These are phyloP conservation scores for Candida nonsorbophila DNA, from an alignment of 805 yeast genomes.

Conservation along the genomic window DNA sequence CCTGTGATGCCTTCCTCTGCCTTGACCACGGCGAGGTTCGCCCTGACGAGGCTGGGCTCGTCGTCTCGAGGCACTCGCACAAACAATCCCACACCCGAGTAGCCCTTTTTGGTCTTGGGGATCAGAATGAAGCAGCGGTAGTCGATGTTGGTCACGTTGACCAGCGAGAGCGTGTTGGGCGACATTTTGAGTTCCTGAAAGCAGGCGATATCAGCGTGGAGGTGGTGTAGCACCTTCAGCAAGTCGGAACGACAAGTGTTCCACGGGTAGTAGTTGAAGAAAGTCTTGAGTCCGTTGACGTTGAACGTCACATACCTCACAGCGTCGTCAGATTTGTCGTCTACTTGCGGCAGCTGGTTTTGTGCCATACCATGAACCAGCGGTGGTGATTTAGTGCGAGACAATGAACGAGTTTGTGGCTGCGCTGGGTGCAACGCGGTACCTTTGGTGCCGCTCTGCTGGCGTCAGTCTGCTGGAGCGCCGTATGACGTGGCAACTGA, in stretches of 20 bases:
- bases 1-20: conserved; percentile 96
- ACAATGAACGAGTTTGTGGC: neutral
- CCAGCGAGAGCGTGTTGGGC: conserved; percentile 14
- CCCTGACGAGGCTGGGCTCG: conserved; percentile 32
- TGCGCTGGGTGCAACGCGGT: neutral
- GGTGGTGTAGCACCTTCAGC: conserved; percentile 41
- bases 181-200: conserved; percentile 78
- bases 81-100: conserved; percentile 88
- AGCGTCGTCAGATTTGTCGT: conserved; percentile 4
- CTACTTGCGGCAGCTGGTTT: no score
- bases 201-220: conserved; percentile 74
- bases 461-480: no score
- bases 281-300: conserved; percentile 77
- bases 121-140: conserved; percentile 65
- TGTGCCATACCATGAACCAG: no score
- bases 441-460: no score
- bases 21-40: conserved; percentile 48
- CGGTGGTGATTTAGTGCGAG: no score
- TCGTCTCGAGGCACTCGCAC: conserved; percentile 45
- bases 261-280: conserved; percentile 86
- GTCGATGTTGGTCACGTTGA: conserved; percentile 48
- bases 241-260: conserved; percentile 37
- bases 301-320: conserved; percentile 68
- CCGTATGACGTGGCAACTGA: no score
- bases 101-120: conserved; percentile 70